Evolutionary conservation across 768 basidiomycete genomes (phyloP).

Genomic region (Serendipita vermifera): DNA sequence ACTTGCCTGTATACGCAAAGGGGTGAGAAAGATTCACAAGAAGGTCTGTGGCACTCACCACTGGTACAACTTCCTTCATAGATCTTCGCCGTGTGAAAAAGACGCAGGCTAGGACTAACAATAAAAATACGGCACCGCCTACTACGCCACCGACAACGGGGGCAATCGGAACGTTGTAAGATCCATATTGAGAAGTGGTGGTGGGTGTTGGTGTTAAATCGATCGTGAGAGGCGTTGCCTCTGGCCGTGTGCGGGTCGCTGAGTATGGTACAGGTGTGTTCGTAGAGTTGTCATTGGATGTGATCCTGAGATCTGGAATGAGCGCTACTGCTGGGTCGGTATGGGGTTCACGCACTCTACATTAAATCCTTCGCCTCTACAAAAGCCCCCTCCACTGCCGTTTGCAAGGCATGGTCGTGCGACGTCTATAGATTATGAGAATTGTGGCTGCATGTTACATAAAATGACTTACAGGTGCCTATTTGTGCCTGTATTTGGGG

Average conservation of each 20-base stretch:
- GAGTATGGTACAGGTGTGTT: background rate
- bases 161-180: too few relatives aligned
- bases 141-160: too few relatives aligned
- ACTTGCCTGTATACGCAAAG: background rate
- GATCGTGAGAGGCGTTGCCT: background rate
- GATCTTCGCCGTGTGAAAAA: background rate
- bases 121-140: background rate
- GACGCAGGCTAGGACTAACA: background rate
- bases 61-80: too few relatives aligned
- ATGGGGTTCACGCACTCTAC: background rate
- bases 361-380: background rate
- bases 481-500: background rate
- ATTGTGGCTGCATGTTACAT: background rate
- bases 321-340: background rate
- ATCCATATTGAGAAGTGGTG: background rate
- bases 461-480: background rate
- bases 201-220: background rate
- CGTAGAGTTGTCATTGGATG: background rate
- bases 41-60: too few relatives aligned
- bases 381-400: background rate
- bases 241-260: background rate
- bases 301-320: background rate
- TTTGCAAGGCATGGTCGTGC: background rate
- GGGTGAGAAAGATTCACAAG: background rate
- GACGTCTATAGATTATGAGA: background rate